Conservation (phyloP, 2,329 filamentous ascomycete species). For the Plectosphaerella cucumerina region DNA sequence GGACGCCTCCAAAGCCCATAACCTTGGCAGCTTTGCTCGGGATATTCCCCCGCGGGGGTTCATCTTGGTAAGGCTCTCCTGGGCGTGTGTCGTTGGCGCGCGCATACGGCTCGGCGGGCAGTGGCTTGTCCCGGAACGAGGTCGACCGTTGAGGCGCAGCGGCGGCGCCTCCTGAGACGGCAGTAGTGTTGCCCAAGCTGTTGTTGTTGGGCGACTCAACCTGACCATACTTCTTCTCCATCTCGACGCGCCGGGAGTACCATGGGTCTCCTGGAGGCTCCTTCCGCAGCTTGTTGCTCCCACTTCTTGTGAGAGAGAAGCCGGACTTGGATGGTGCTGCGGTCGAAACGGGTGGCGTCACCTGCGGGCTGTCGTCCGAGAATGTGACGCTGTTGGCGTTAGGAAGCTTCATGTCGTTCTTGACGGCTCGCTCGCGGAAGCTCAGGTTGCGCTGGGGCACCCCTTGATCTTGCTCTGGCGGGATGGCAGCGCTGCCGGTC, state of each 20-base stretch:
- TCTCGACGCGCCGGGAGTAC: slow-evolving; percentile 37
- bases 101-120: slow-evolving; percentile 18
- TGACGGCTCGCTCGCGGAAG: slow-evolving; percentile 54
- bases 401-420: slow-evolving; percentile 34
- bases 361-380: slow-evolving; percentile 14
- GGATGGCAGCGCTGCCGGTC: slow-evolving; percentile 9
- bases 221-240: slow-evolving; percentile 32
- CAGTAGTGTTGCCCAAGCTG: slow-evolving; percentile 14
- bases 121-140: slow-evolving; percentile 24
- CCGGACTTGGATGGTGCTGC: slow-evolving; percentile 14
- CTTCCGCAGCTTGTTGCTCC: slow-evolving; percentile 57
- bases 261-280: slow-evolving; percentile 50
- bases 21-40: slow-evolving; percentile 13
- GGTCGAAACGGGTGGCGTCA: slow-evolving; percentile 20
- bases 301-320: slow-evolving; percentile 38
- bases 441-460: slow-evolving; percentile 53
- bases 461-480: slow-evolving; percentile 8
- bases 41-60: slow-evolving; percentile 5
- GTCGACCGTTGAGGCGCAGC: slow-evolving; percentile 8
- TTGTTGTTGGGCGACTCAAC: slow-evolving; percentile 18
- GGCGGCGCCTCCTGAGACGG: slow-evolving; percentile 9
- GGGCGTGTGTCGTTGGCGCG: not conserved
- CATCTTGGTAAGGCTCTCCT: not conserved
- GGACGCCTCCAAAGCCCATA: slow-evolving; percentile 9
- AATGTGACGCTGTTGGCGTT: slow-evolving; percentile 11